phyloP scores from a whole-genome alignment of 2,329 filamentous ascomycete genomes.

The Colletotrichum euphorbiae region DNA sequence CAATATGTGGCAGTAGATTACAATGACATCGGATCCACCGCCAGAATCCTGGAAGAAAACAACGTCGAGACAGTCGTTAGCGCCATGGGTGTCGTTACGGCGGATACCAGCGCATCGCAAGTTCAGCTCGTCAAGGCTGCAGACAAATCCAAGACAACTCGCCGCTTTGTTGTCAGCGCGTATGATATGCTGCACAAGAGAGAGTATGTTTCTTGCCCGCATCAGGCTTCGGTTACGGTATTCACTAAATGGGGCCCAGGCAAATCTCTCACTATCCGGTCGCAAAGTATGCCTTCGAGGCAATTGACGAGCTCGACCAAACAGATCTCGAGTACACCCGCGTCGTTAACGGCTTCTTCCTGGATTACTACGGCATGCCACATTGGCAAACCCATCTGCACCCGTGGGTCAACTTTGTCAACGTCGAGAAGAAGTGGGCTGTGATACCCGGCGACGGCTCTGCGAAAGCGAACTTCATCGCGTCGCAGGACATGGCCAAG shows the following conservation, averaged over 20 bases:
- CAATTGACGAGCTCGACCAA: slow-evolving; percentile 32
- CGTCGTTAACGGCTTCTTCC: slow-evolving; percentile 44
- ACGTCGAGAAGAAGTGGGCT: slow-evolving; percentile 32
- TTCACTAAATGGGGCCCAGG: slow-evolving; percentile 15
- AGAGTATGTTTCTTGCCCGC: neutral
- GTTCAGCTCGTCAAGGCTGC: slow-evolving; percentile 58
- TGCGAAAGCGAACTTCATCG: slow-evolving; percentile 21
- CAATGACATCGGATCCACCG: slow-evolving; percentile 40
- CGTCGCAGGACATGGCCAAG: slow-evolving; percentile 32
- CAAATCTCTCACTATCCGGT: slow-evolving; percentile 41
- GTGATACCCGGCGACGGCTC: slow-evolving; percentile 34
- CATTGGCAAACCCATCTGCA: slow-evolving; percentile 46
- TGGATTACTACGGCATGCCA: slow-evolving; percentile 47
- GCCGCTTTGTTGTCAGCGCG: slow-evolving; percentile 56
- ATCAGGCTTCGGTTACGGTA: neutral
- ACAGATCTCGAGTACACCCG: slow-evolving; percentile 41
- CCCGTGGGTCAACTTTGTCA: slow-evolving; percentile 41
- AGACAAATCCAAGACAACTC: slow-evolving; percentile 51
- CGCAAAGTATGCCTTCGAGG: slow-evolving; percentile 43
- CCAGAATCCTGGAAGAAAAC: slow-evolving; percentile 47
- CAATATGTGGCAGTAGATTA: slow-evolving; percentile 46
- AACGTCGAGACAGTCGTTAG: slow-evolving; percentile 59
- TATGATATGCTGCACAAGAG: slow-evolving; percentile 50
- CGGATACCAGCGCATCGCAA: slow-evolving; percentile 47
- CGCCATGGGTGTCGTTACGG: slow-evolving; percentile 44